Conservation (phyloP, 129 eudicot species). For the Artemisia argyi region DNA sequence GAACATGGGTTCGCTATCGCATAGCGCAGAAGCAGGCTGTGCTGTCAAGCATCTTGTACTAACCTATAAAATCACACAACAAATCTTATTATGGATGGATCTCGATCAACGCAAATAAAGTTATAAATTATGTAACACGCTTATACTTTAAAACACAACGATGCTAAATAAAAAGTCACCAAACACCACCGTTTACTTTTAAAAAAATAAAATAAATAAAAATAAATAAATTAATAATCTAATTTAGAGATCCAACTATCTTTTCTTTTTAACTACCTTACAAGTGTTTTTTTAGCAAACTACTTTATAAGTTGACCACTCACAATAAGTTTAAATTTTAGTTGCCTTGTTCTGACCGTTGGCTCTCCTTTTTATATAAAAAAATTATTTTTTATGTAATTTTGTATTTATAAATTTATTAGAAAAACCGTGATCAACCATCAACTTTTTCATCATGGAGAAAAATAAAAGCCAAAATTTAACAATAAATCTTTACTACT, state of each 20-base stretch:
- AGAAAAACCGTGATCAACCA: not conserved
- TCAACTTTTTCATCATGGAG: not conserved
- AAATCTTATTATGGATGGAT: not conserved
- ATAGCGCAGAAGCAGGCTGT: constrained; percentile 28
- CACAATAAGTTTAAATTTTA: not conserved
- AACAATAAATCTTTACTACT: too few species aligned
- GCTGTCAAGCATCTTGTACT: constrained; percentile 28
- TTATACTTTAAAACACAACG: too few species aligned
- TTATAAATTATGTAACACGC: not conserved
- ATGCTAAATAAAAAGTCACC: too few species aligned
- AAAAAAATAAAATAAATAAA: too few species aligned
- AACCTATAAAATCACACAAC: constrained; percentile 12
- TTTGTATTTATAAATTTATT: not conserved
- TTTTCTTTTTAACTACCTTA: too few species aligned
- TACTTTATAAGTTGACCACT: not conserved
- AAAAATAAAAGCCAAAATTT: too few species aligned
- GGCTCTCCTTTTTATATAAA: not conserved
- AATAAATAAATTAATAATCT: too few species aligned
- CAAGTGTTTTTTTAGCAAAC: too few species aligned
- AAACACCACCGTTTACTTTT: too few species aligned
- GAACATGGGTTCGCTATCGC: constrained; percentile 29
- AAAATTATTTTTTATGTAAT: not conserved
- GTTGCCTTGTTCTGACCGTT: not conserved
- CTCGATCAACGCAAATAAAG: not conserved
- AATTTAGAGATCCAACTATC: too few species aligned